These are phyloP conservation scores for Chalciporus chontae DNA, from an alignment of 768 basidiomycete species.

Conservation along the genomic window DNA sequence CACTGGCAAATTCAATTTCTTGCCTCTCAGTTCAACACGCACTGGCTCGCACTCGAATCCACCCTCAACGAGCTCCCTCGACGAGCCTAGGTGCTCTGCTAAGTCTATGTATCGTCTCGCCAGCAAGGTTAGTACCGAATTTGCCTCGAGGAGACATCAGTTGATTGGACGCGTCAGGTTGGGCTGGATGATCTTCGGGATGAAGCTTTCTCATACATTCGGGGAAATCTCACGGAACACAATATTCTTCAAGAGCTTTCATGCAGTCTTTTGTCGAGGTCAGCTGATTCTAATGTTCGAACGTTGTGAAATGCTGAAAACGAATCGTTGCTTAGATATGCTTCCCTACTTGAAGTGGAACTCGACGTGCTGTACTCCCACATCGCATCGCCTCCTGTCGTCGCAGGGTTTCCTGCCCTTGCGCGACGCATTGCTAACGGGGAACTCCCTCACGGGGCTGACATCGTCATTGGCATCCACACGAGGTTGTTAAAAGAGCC, in stretches of 20 bases:
- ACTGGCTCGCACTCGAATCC: background rate
- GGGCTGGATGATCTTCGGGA: constrained; percentile 17
- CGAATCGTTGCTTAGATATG: constrained; percentile 6
- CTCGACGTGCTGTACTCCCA: constrained; percentile 18
- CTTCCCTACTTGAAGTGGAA: constrained; percentile 19
- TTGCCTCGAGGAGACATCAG: background rate
- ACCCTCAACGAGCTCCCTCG: background rate
- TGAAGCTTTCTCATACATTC: constrained; percentile 17
- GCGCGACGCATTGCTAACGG: constrained; percentile 14
- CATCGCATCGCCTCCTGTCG: constrained; percentile 14
- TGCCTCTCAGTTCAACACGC: constrained; percentile 26
- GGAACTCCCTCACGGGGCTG: constrained; percentile 20
- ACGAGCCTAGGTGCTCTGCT: constrained; percentile 32
- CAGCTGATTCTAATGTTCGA: background rate
- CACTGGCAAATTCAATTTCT: constrained; percentile 32
- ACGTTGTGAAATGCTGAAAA: no score
- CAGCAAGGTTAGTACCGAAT: constrained; percentile 28
- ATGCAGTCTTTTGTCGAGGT: constrained; percentile 19
- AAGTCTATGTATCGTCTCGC: constrained; percentile 46
- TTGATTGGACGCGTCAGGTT: constrained; percentile 9
- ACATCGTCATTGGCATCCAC: constrained; percentile 22
- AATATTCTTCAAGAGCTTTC: constrained; percentile 25
- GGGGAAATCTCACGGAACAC: constrained; percentile 14
- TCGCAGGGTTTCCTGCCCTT: constrained; percentile 10
- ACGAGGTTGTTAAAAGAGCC: constrained; percentile 11